Base-by-base conservation (phyloP, 345 rosid species). In the Brassica cretica region DNA sequence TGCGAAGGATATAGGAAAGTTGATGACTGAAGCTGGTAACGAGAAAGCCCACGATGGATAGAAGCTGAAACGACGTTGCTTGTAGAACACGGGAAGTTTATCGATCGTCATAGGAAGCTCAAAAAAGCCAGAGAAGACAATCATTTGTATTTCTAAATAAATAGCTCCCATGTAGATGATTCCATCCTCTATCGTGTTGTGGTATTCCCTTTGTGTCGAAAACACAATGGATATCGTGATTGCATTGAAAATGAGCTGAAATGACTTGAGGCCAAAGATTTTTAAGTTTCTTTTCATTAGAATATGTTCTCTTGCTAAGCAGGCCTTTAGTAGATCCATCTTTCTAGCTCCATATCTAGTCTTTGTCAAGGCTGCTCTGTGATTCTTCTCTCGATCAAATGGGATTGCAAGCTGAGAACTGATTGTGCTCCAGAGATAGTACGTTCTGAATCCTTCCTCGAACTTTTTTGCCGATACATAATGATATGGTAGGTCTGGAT, bases 41-140 rank as follows among this genome's bases (percentile, higher is more conserved):
- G 91, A 79, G 41, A 83, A 90, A 3, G 89, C 87, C 96, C 93
- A 89, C 0, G 93, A 78, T 1, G 96, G 96, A 70, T 81, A 90
- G 77, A 89, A 90, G 29, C 82, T 62, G 75, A 83, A 77, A 41
- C 83, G 87, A 5, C 96, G 86, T 84, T 90, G 96, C 83, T 90
- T 90, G 81, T 83, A 90, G 83, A 90, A 89, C 51, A 90, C 93
- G 4, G 91, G 93, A 80, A 91, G 93, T 84, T 86, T 84, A 63
- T 79, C 82, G n/a, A 91, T 85, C 15, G 93, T 87, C 90, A 91
- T 85, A 0, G 96, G 85, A 1, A 91, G 79, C 82, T 88, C 91
- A 5, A 84, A 74, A 81, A 82, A 79, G 5, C 91, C 91, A 3
- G 84, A 84, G 65, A 90, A 86, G 72, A 87, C 73, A 68, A 90